These are phyloP conservation scores for Cystobasidium pallidum DNA, from an alignment of 1,284 basidiomycete genomes.

Conservation along the genomic window DNA sequence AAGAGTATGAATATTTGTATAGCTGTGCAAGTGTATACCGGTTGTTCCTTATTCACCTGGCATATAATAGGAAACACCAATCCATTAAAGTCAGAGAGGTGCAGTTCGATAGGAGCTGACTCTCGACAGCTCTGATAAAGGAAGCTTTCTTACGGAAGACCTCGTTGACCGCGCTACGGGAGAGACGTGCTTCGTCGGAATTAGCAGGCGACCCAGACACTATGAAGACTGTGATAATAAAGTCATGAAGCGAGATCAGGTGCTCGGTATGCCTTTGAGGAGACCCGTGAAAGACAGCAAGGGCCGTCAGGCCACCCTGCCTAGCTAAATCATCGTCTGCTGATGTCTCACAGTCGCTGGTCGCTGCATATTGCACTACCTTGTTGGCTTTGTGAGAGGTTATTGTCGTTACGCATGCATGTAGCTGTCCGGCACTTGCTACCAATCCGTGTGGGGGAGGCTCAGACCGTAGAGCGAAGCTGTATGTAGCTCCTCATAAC, in stretches of 20 bases:
- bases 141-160: constrained; percentile 31
- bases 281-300: constrained; percentile 30
- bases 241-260: constrained; percentile 25
- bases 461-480: constrained; percentile 4
- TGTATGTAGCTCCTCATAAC: too few relatives aligned
- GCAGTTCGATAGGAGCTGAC: constrained; percentile 13
- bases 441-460: not conserved
- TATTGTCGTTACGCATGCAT: not conserved
- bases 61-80: too few relatives aligned
- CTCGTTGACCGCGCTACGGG: constrained; percentile 1
- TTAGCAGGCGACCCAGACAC: not conserved
- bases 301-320: not conserved
- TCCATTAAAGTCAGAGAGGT: too few relatives aligned
- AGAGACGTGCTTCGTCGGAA: constrained; percentile 2
- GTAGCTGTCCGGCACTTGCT: not conserved
- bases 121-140: constrained; percentile 18
- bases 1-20: too few relatives aligned
- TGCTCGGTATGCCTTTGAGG: constrained; percentile 9
- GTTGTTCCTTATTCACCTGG: too few relatives aligned
- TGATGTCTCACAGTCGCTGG: not conserved
- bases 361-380: too few relatives aligned
- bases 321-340: not conserved
- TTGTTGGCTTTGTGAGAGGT: not conserved
- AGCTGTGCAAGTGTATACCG: too few relatives aligned
- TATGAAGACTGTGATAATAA: constrained; percentile 29